Percentiles rank a stretch among this genome's conserved stretches.
phyloP scores from a whole-genome alignment of 352 stramenopile genomes.

The Phytopythium montanum region DNA sequence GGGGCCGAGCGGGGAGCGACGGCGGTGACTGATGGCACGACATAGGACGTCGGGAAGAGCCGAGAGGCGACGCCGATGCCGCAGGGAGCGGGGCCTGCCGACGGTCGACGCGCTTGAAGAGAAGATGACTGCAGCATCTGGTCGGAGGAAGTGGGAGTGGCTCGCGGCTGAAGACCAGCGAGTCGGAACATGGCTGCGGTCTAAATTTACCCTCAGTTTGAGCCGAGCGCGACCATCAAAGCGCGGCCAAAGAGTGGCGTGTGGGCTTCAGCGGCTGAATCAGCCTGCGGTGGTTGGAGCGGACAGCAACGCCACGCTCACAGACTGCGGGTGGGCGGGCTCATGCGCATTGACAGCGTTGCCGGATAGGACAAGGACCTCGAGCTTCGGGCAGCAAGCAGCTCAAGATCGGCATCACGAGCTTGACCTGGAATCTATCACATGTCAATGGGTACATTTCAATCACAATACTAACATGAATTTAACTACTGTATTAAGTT shows the following conservation, averaged over 20 bases:
- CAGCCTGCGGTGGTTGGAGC: too few relatives aligned
- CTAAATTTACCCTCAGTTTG: not conserved
- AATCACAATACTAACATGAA: too few relatives aligned
- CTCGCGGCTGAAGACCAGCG: too few relatives aligned
- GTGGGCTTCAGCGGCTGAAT: too few relatives aligned
- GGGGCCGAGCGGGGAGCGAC: not conserved
- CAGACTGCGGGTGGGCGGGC: too few relatives aligned
- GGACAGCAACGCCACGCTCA: too few relatives aligned
- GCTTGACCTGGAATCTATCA: not conserved
- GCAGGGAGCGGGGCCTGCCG: not conserved
- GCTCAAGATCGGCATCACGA: not conserved
- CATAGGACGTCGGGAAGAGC: slow-evolving; percentile 5
- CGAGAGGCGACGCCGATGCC: slow-evolving; percentile 1
- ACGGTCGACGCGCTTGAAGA: not conserved
- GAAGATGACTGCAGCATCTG: not conserved
- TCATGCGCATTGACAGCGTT: not conserved
- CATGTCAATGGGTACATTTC: too few relatives aligned
- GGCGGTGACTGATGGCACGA: slow-evolving; percentile 2
- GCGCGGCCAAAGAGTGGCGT: too few relatives aligned
- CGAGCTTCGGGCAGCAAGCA: not conserved
- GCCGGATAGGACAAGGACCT: not conserved
- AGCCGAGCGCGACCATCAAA: not conserved
- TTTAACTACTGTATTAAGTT: too few relatives aligned
- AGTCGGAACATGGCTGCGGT: not conserved
- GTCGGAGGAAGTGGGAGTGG: not conserved